phyloP scores from a whole-genome alignment of 2,329 filamentous ascomycete species.

The Westerdykella aurantiaca region DNA sequence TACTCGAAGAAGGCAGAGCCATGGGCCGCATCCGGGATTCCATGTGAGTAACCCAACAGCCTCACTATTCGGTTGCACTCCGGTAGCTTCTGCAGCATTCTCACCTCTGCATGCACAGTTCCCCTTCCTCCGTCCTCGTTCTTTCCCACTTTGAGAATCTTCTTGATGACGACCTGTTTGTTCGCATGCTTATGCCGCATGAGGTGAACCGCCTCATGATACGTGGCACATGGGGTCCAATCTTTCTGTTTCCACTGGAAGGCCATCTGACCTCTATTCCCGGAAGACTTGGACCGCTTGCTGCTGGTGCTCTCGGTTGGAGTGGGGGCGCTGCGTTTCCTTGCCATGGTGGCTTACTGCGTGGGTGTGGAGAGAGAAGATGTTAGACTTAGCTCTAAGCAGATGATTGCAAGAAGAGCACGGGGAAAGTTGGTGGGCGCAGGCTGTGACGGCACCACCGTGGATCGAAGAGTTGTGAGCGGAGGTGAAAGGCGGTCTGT shows the following conservation, averaged over 20 bases:
- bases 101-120: constrained; percentile 9
- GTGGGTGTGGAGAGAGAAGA: no score
- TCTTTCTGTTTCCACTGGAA: constrained; percentile 6
- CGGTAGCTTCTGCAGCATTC: constrained; percentile 9
- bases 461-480: no score
- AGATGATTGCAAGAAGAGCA: no score
- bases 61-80: constrained; percentile 16
- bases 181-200: constrained; percentile 4
- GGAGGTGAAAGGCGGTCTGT: no score
- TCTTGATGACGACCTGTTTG: constrained; percentile 13
- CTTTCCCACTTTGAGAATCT: constrained; percentile 9
- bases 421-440: no score
- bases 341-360: no score
- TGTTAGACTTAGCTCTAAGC: no score
- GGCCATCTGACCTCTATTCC: not conserved
- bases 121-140: constrained; percentile 1
- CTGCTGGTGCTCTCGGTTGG: not conserved
- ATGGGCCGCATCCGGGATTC: constrained; percentile 5
- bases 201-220: constrained; percentile 6
- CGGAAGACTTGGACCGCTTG: constrained; percentile 1
- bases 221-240: constrained; percentile 3
- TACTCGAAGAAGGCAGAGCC: constrained; percentile 16
- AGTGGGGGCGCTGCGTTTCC: no score
- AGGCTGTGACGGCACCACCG: no score
- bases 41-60: constrained; percentile 6